Evolutionary conservation across 2,329 filamentous ascomycete species (phyloP), one percentile per base, ranked within the genome.

Genomic region (Macroventuria anomochaeta): DNA sequence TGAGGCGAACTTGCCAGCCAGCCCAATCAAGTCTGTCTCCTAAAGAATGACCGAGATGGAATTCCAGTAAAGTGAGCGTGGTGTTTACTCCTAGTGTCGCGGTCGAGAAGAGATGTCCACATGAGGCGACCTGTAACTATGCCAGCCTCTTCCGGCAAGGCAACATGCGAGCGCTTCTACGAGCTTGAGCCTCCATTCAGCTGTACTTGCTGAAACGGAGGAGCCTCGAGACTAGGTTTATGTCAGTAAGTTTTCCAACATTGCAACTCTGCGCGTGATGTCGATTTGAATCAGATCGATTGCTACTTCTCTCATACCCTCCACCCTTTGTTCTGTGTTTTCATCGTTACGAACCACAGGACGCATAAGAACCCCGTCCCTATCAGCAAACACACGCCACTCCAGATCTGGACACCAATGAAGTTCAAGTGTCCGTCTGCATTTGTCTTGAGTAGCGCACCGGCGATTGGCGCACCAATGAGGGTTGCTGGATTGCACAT

Each of bases 401-500:
- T 71, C 72, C 71, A 75, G 2, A 74, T 39, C 48, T 73, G 71
- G 5, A 70, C 62, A 5, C 72, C 71, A 23, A 72, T 40, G 33
- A 71, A 75, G 25, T 70, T 49, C 13, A 56, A 61, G 10, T 46
- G 37, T 0, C 66, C 67, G 38, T 68, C 55, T 10, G 46, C 40
- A 17, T 59, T 64, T 2, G 33, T 63, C 54, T 52, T 68, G 2
- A 75, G 33, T 29, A 75, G 54, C 2, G 69, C 62, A 12, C 72
- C 71, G 1, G 71, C 73, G 53, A 75, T 75, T 0, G 73, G 73
- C 18, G 71, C 63, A 13, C 72, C 71, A 26, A 72, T 74, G 2
- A 74, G 57, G 6, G 70, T 59, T 5, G 72, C 72, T 49, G 7
- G n/a, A 15, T 8, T 29, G 10, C 6, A 25, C 5, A 8, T 49